Base-by-base conservation (phyloP, 495 filamentous ascomycete species). In the Trichoderma asperelloides region DNA sequence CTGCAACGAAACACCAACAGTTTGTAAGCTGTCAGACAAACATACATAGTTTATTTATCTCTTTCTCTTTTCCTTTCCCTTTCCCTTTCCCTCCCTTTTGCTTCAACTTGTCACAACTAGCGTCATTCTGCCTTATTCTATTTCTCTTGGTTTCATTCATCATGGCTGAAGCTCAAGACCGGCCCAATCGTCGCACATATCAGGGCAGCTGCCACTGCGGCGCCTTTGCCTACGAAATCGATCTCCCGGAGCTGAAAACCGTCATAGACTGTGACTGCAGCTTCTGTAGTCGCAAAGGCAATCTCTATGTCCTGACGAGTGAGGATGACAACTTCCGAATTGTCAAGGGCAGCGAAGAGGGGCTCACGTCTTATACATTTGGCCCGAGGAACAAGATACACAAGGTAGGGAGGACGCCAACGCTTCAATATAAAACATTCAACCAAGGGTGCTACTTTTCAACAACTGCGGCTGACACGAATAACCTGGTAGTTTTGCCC, bases 181-280 rank as follows among this genome's bases (percentile, higher is more conserved):
- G 0, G 55, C 55, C 55, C 3, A 18, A 2, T 30, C 55, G 8
- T 2, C 55, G 55, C 55, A 81, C 78, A 66, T 86, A 85, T 73
- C 77, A 80, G 6, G 85, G 82, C 71, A 85, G 78, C 73, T 87
- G 84, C 78, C 83, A 86, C 74, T 87, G 85, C 74, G 75, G 73
- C 3, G 74, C 76, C 60, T 81, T 80, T 65, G 73, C 82, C 67
- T 86, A 79, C 70, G 80, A 78, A 68, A 65, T 80, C 68, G 71
- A 73, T 13, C 16, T 80, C 5, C 80, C 82, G 25, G 75, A 83
- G 67, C 71, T 82, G 66, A 78, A 70, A 67, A 68, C 68, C 9
- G 72, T 66, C 2, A 64, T 9, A 1, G 73, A 74, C 60, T 87
- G 84, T 72, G 81, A 84, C 66, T 87, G 85, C 72, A 84, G 81